phyloP scores from a whole-genome alignment of 345 rosid genomes.

The Pseudoturritis turrita region DNA sequence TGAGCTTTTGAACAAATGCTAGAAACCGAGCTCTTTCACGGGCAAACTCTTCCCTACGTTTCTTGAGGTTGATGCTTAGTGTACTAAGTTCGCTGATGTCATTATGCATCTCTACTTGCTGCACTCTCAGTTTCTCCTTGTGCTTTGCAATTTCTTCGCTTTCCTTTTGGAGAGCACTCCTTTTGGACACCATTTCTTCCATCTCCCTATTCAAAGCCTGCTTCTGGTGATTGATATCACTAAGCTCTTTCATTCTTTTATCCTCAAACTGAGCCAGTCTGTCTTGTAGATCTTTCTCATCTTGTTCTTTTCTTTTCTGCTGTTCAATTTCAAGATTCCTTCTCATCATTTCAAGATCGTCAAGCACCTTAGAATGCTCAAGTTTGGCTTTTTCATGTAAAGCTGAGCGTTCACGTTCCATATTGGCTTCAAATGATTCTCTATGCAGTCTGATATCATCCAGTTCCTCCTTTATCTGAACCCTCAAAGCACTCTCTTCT shows the following conservation, averaged over 20 bases:
- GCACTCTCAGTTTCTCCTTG: conserved; percentile 51
- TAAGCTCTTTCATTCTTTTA: conserved; percentile 46
- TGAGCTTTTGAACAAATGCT: conserved; percentile 64
- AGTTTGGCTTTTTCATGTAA: conserved; percentile 48
- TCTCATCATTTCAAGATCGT: conserved; percentile 59
- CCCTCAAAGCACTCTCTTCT: conserved; percentile 50
- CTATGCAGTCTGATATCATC: conserved; percentile 58
- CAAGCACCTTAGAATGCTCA: conserved; percentile 50
- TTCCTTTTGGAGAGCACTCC: conserved; percentile 44
- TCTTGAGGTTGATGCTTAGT: conserved; percentile 62
- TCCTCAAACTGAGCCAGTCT: conserved; percentile 44
- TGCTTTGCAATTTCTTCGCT: conserved; percentile 49
- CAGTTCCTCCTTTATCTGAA: conserved; percentile 42
- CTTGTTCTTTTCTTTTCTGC: conserved; percentile 45
- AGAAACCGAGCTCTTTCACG: conserved; percentile 59
- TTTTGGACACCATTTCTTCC: conserved; percentile 51
- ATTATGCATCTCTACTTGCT: conserved; percentile 60
- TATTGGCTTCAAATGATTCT: conserved; percentile 62
- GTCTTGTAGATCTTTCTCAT: conserved; percentile 50
- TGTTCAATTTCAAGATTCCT: conserved; percentile 41
- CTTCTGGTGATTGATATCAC: conserved; percentile 40
- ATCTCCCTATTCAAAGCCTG: conserved; percentile 49
- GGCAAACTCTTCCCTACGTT: conserved; percentile 52
- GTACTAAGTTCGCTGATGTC: conserved; percentile 64
- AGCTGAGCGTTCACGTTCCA: conserved; percentile 51